Conservation (phyloP, 192 early-diverging fungal genomes). For the Physocladia obscura region DNA sequence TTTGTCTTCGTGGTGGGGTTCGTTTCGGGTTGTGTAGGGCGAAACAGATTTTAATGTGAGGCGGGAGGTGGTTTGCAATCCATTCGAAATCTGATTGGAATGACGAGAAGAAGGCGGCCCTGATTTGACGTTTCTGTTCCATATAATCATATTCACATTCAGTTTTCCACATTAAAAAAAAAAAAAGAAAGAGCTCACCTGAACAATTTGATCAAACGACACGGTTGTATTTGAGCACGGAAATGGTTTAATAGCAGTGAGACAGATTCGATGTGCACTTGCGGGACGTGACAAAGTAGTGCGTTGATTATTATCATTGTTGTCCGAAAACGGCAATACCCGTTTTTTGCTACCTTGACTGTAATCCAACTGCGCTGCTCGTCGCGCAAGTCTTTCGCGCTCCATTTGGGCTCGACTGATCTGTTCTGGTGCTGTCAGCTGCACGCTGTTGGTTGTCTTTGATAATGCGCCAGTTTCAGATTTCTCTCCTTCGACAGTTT, state of each 20-base stretch:
- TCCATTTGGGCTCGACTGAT: neutral
- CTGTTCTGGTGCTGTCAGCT: neutral
- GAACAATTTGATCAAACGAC: neutral
- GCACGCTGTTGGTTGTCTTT: neutral
- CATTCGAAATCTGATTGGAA: slow-evolving; percentile 24
- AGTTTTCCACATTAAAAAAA: too few relatives aligned
- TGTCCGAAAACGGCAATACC: neutral
- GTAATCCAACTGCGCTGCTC: neutral
- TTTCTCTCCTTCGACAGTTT: neutral
- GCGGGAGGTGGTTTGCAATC: slow-evolving; percentile 2
- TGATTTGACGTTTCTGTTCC: neutral
- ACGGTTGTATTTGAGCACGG: neutral
- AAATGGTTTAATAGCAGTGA: neutral
- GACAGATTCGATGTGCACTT: neutral
- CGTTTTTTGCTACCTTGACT: neutral
- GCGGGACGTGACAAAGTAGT: neutral
- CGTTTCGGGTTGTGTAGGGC: slow-evolving; percentile 5
- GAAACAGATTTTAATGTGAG: slow-evolving; percentile 17
- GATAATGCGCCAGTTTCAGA: neutral
- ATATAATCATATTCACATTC: neutral
- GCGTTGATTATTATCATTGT: neutral
- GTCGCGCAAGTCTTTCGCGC: neutral
- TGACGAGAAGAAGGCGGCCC: slow-evolving; percentile 2
- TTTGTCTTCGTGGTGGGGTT: slow-evolving; percentile 1
- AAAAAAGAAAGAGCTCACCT: neutral